phyloP scores from a whole-genome alignment of 768 basidiomycete genomes.

The Hemileccinum rubropunctum region DNA sequence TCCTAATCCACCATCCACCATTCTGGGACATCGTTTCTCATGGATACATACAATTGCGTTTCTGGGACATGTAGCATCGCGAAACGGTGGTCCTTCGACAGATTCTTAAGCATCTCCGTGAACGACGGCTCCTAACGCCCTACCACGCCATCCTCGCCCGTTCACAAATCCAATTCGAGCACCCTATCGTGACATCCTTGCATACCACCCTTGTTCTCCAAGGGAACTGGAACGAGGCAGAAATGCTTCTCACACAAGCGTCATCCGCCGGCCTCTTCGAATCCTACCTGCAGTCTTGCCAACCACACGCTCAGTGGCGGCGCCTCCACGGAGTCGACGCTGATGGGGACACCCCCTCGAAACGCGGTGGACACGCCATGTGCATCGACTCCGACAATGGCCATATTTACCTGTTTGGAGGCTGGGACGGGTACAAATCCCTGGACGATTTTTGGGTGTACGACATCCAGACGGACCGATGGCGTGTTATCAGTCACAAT shows the following conservation, averaged over 20 bases:
- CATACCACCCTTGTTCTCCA: constrained; percentile 63
- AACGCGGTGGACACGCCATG: constrained; percentile 80
- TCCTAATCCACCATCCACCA: too few species aligned
- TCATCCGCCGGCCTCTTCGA: constrained; percentile 61
- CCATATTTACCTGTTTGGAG: constrained; percentile 73
- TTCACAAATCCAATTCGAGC: constrained; percentile 43
- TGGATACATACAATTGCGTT: background rate
- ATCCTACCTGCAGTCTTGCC: constrained; percentile 50
- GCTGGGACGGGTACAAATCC: constrained; percentile 71
- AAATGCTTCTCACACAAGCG: constrained; percentile 48
- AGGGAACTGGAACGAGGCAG: constrained; percentile 61
- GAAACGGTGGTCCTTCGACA: constrained; percentile 65
- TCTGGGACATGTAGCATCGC: constrained; percentile 45
- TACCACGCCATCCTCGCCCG: constrained; percentile 35
- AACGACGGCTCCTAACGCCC: constrained; percentile 67
- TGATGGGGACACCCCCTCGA: constrained; percentile 59
- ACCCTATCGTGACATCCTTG: constrained; percentile 65
- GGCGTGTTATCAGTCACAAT: constrained; percentile 56
- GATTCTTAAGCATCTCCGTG: constrained; percentile 56
- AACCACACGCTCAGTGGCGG: constrained; percentile 61
- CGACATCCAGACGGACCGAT: constrained; percentile 53
- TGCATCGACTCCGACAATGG: constrained; percentile 65
- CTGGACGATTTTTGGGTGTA: constrained; percentile 83
- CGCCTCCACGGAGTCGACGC: constrained; percentile 57
- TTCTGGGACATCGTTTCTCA: background rate